phyloP scores from a whole-genome alignment of 331 rosid genomes.

The Acacia concinna region DNA sequence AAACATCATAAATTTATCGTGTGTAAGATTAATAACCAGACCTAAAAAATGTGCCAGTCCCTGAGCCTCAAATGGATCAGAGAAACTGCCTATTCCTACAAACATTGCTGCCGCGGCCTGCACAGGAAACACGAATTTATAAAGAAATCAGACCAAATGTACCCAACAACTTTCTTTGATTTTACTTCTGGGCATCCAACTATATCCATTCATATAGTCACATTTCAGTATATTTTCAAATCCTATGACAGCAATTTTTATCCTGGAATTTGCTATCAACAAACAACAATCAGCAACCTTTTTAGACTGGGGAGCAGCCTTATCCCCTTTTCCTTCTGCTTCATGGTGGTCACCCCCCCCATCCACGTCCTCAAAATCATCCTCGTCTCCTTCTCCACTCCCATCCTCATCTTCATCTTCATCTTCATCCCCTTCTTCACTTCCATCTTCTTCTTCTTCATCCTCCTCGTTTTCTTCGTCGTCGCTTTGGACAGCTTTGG shows the following conservation, averaged over 20 bases:
- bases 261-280: slow-evolving; percentile 23
- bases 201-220: neutral
- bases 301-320: slow-evolving; percentile 66
- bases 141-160: slow-evolving; percentile 19
- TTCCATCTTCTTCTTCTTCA: neutral
- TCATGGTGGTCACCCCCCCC: slow-evolving; percentile 28
- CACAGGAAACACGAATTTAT: slow-evolving; percentile 15
- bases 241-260: neutral
- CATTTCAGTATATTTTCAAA: slow-evolving; percentile 14
- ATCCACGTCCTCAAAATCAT: slow-evolving; percentile 32
- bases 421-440: fast-evolving
- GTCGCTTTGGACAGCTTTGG: slow-evolving; percentile 29
- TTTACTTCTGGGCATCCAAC: neutral
- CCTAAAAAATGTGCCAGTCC: slow-evolving; percentile 97
- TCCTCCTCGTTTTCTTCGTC: slow-evolving; percentile 37
- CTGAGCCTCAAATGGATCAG: slow-evolving; percentile 90
- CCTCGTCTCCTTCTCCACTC: slow-evolving; percentile 22
- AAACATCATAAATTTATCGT: neutral
- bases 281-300: slow-evolving; percentile 50
- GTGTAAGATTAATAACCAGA: slow-evolving; percentile 31
- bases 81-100: slow-evolving; percentile 91
- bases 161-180: neutral
- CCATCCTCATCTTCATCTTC: neutral
- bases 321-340: slow-evolving; percentile 40
- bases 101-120: slow-evolving; percentile 99